A percentile compares a stretch with the other conserved stretches of the same genome.
phyloP scores from a whole-genome alignment of 169 alveolate genomes.

The Plasmodium gallinaceum region DNA sequence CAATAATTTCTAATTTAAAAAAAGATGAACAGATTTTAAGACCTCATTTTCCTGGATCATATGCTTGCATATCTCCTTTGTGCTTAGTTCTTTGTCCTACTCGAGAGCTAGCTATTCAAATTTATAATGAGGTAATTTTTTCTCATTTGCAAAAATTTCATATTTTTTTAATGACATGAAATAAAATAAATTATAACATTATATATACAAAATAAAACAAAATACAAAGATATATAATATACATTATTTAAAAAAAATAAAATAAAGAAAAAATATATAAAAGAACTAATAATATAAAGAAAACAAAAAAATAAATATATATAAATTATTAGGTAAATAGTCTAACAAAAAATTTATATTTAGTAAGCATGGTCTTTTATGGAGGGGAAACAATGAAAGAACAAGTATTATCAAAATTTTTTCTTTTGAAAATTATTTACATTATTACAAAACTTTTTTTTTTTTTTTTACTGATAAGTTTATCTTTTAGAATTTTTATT shows the following conservation, averaged over 20 bases:
- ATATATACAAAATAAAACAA: background rate
- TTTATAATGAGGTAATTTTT: slow-evolving; percentile 91
- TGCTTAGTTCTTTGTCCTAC: slow-evolving; percentile 74
- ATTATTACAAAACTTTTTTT: background rate
- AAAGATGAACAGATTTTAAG: slow-evolving; percentile 31
- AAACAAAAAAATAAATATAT: slow-evolving; percentile 17
- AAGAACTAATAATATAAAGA: no score
- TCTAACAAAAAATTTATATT: slow-evolving; percentile 28
- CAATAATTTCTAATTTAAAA: slow-evolving; percentile 92
- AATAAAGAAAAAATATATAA: no score
- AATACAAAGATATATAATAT: background rate
- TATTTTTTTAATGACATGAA: no score
- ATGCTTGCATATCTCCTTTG: slow-evolving; percentile 81
- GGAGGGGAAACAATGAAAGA: slow-evolving; percentile 70
- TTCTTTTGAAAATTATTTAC: no score
- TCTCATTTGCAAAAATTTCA: slow-evolving; percentile 89
- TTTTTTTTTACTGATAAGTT: slow-evolving; percentile 4
- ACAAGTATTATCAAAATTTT: slow-evolving; percentile 5
- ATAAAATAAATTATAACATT: no score
- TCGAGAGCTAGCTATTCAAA: slow-evolving; percentile 75
- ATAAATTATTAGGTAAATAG: slow-evolving; percentile 81
- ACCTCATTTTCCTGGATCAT: slow-evolving; percentile 48
- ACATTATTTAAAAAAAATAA: background rate
- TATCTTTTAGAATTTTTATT: background rate
- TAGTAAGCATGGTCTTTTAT: slow-evolving; percentile 53